Evolutionary conservation across 495 filamentous ascomycete genomes (phyloP), one percentile per base, ranked within the genome.

Genomic region (Penicillium riverlandense): DNA sequence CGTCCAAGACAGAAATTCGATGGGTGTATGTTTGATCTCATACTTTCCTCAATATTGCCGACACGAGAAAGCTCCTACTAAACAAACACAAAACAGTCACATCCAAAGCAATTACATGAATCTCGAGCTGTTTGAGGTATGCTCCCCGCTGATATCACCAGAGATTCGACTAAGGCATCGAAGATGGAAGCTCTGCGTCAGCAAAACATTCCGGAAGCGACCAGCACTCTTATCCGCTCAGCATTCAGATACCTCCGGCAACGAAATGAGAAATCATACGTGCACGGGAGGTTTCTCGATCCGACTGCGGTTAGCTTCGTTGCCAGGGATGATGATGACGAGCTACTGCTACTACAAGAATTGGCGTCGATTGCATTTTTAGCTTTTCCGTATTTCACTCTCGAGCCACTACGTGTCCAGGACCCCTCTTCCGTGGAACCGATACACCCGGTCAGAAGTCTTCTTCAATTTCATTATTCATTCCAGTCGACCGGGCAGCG

Each of bases 381-480:
- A 10, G 38, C 38, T 30, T 40, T 47, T 16, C 44, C 44, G 22
- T 47, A 36, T 12, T 31, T 47, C 10, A 11, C 14, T 35, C 37
- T 47, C 10, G 30, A 39, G 36, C 37, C 44, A 5, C 44, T 37
- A 2, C 38, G 29, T 1, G 15, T 27, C 8, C 5, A 30, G 0
- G 31, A 31, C 15, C 15, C 15, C 15, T 16, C 15, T 3, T 8
- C 11, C 13, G n/a, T 11, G 10, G 31, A 4, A 11, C 2, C 14
- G 3, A n/a, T 31, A 6, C 44, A 47, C 31, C 44, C 44, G 1
- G 44, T 47, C 10, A 47, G 44, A 37, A 47, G 44, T 31, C 44
- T 47, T 14, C 37, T 41, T 31, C 44, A 47, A 29, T 47, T 47
- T 13, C 44, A 47, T 30, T 47, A 47, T 13, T 40, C 37, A 11